Evolutionary conservation across 139 green algal species (phyloP), one percentile per base, ranked within the genome.

Genomic region (Volvox reticuliferus): DNA sequence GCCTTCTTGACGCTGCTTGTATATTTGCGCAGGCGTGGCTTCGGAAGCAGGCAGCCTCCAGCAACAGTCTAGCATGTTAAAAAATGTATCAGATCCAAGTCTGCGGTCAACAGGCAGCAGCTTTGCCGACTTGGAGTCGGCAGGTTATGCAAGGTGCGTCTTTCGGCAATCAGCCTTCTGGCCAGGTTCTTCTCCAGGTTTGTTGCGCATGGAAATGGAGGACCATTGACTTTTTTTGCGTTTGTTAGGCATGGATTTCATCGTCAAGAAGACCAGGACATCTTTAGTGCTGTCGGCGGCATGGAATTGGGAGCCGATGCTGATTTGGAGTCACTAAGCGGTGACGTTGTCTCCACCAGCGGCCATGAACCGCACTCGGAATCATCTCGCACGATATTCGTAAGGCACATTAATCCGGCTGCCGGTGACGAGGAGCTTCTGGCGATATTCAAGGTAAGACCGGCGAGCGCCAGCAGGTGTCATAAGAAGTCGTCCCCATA

Each of bases 311-410:
- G 90, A 6, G 9, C 37, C 17, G 89, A 93, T 24, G 83, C 85
- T 44, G 81, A 93, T 30, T 63, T 90, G 44, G 88, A 86, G 37
- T 62, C 90, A 22, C 73, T 77, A 21, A 44, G 86, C 3, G 86
- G 68, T 13, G 86, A 90, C 12, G 32, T 76, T 0, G 86, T 75
- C 12, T 84, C 71, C 21, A 65, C 86, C 5, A 83, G 86, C 50
- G 73, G 71, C 0, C 50, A 83, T 91, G 82, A 91, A 44, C 80
- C 91, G 12, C 68, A 86, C 9, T 69, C 89, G 9, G 78, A 84
- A 20, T 95, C 97, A 3, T 97, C 96, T 0, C 95, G 97, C 78
- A 97, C 95, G 0, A 93, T 99, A 17, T 94, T 99, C 69, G 93
- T 99, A 30, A 91, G 95, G 33, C 97, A 97, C 78, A 89, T 98